Evolutionary conservation across 2,329 filamentous ascomycete genomes (phyloP).

Genomic region (Nakataea oryzae): DNA sequence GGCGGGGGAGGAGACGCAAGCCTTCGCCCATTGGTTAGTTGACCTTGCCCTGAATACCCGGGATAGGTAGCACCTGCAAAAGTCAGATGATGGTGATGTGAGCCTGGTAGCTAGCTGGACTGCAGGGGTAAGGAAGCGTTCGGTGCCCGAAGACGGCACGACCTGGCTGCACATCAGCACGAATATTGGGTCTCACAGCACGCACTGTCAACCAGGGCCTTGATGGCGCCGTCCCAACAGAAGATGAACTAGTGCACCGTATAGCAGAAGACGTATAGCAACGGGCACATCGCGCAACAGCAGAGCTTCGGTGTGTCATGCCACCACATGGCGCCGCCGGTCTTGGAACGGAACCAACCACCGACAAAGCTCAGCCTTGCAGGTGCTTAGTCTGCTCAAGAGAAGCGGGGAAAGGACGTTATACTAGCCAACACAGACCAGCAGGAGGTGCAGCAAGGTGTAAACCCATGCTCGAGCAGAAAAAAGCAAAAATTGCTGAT

Average conservation of each 20-base stretch:
- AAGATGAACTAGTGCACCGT: background rate
- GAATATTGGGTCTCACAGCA: background rate
- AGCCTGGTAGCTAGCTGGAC: too few species aligned
- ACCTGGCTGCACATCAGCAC: background rate
- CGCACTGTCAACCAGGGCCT: background rate
- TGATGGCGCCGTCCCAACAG: background rate
- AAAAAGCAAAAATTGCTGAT: too few species aligned
- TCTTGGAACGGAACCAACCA: background rate
- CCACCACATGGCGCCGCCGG: background rate
- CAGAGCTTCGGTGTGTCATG: background rate
- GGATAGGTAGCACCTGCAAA: background rate
- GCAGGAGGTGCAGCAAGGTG: background rate
- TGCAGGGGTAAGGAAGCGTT: background rate
- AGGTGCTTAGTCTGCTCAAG: background rate
- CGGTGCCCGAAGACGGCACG: background rate
- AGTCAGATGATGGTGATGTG: background rate
- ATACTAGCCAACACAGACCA: background rate
- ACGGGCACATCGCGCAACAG: too few species aligned
- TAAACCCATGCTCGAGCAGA: background rate
- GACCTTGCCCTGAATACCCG: background rate
- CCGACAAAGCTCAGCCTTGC: background rate
- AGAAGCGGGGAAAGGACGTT: background rate
- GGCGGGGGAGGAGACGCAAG: too few species aligned
- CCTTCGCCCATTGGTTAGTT: background rate
- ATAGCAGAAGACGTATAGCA: background rate